Base-by-base conservation (phyloP, 2,329 filamentous ascomycete species). In the Venturia oleaginea region DNA sequence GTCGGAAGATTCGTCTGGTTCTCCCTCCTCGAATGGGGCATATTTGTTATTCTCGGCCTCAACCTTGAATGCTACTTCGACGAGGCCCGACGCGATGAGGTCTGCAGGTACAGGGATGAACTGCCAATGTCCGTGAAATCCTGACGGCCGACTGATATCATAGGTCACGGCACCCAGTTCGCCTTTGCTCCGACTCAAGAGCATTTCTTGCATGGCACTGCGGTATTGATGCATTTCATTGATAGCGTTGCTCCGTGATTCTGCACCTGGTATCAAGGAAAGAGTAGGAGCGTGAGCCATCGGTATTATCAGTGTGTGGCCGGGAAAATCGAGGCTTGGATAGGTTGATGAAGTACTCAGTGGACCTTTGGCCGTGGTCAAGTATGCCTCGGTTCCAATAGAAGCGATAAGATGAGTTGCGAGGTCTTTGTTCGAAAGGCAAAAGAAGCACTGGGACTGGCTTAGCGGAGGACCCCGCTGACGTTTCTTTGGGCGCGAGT, bases 111-210 rank as follows among this genome's bases (percentile, higher is more conserved):
- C 80, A 0, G 94, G 91, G 37, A 97, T 78, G 69, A 95, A 89
- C 76, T 99, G 95, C 94, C 92, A 97, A 72, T 97, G 93, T 1
- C 88, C 83, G 73, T 99, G 94, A 64, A 97, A 86, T 64, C 94
- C 91, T 62, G 84, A 84, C 4, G 81, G 81, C 61, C 92, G 87
- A 72, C 87, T 93, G 70, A 99, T 92, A 76, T 97, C 94, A 86
- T 91, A 99, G 0, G 91, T 94, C 1, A 97, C 89, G 2, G 87
- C 84, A 19, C 93, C 94, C 0, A 97, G 84, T 67, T 83, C 83
- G 67, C 83, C 74, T 17, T 69, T 72, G 51, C 78, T 71, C 77
- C 73, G 72, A 30, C 77, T 73, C 60, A 74, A 75, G 15, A 97
- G 80, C 89, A 97, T 96, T 57, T 81, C 81, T 72, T 96, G 91